phyloP scores from a whole-genome alignment of 495 filamentous ascomycete genomes.

The Xylaria palmicola region DNA sequence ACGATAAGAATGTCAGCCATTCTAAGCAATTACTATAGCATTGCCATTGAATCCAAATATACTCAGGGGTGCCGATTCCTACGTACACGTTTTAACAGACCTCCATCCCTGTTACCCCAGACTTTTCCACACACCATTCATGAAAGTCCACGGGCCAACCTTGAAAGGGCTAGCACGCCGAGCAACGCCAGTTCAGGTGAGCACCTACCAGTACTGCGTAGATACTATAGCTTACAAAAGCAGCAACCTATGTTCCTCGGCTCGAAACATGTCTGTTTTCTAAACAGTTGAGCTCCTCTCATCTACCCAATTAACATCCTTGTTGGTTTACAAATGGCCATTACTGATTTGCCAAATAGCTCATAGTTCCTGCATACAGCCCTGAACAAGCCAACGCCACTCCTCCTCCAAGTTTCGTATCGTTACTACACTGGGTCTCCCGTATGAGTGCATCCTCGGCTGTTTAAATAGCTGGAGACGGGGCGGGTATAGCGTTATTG shows the following conservation, averaged over 20 bases:
- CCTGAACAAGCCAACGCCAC: not conserved
- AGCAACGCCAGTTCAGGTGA: not conserved
- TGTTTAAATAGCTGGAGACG: too few relatives aligned
- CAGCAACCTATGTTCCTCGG: not conserved
- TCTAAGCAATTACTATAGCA: not conserved
- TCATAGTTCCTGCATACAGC: constrained; percentile 16
- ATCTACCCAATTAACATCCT: constrained; percentile 3
- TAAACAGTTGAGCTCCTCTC: not conserved
- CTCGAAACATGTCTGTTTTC: not conserved
- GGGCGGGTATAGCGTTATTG: not conserved
- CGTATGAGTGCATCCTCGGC: too few relatives aligned
- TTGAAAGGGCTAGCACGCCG: constrained; percentile 5
- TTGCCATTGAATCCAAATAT: not conserved
- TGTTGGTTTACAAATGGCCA: not conserved
- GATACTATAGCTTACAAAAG: not conserved
- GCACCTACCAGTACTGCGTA: too few relatives aligned
- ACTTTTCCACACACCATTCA: constrained; percentile 10
- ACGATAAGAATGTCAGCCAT: not conserved
- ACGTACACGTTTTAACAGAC: not conserved
- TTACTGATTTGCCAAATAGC: not conserved
- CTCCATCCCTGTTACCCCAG: constrained; percentile 22
- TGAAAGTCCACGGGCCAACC: constrained; percentile 4
- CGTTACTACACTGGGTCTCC: not conserved
- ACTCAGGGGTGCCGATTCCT: not conserved
- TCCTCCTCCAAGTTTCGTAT: not conserved